A percentile compares a stretch with the other conserved stretches of the same genome.
Conservation (phyloP, 192 early-diverging fungal genomes). For the Backusella mclennaniae region DNA sequence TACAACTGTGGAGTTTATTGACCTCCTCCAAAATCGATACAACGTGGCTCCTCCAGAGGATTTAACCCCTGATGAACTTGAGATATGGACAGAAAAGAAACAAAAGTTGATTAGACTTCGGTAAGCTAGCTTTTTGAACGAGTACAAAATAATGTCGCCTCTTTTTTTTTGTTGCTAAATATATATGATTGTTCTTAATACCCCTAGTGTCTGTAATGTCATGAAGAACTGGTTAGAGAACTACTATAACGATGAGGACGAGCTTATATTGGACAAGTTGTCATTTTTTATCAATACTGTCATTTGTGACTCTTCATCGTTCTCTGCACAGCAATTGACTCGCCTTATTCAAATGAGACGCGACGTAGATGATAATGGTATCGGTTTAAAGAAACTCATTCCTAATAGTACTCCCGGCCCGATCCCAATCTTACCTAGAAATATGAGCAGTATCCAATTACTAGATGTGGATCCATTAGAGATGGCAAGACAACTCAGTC, state of each 20-base stretch:
- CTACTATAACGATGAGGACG: slow-evolving; percentile 78
- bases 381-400: slow-evolving; percentile 59
- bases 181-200: not conserved
- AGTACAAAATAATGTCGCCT: not conserved
- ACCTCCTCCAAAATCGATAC: slow-evolving; percentile 77
- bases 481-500: slow-evolving; percentile 90
- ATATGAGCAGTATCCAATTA: slow-evolving; percentile 71
- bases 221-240: slow-evolving; percentile 96
- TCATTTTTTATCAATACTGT: slow-evolving; percentile 67
- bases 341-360: slow-evolving; percentile 73
- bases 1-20: slow-evolving; percentile 76
- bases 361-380: slow-evolving; percentile 42
- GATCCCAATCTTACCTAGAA: slow-evolving; percentile 78
- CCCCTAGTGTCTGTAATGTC: slow-evolving; percentile 78
- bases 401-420: slow-evolving; percentile 68
- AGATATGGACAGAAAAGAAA: slow-evolving; percentile 87
- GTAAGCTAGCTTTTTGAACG: slow-evolving; percentile 8
- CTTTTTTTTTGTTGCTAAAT: not conserved
- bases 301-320: slow-evolving; percentile 71
- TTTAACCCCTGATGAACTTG: slow-evolving; percentile 64
- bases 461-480: slow-evolving; percentile 92
- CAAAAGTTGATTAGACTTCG: slow-evolving; percentile 84
- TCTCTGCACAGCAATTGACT: slow-evolving; percentile 69
- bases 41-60: slow-evolving; percentile 69
- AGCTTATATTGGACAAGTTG: slow-evolving; percentile 69